Evolutionary conservation across 2,329 filamentous ascomycete genomes (phyloP), one percentile per base, ranked within the genome.

Genomic region (Neonectria neomacrospora): DNA sequence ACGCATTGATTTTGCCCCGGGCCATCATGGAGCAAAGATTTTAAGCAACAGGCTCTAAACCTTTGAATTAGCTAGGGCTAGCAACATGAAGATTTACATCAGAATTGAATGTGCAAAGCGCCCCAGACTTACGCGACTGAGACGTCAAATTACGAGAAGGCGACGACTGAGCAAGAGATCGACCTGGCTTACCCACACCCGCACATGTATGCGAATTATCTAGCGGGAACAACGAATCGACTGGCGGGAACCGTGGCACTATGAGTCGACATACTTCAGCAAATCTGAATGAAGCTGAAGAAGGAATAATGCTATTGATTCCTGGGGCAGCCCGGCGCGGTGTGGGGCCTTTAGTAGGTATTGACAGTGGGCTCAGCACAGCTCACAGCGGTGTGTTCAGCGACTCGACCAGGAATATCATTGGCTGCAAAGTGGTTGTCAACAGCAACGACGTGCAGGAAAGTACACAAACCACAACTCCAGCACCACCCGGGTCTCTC

Each of bases 381-480:
- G 34, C 34, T 37, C 34, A 37, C 47, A 52, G 51, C 52, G 56
- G 37, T 28, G 47, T 47, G 42, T 18, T 32, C 50, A 26, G 14
- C 11, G 42, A 16, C n/a, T 14, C 6, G n/a, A 22, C 20, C 23
- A 20, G 9, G 1, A 11, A 11, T 26, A 16, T 28, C 22, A 59
- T 54, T 58, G 55, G 50, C 45, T 30, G 41, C 6, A 22, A 16
- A 7, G 4, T 41, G 58, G 74, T 76, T 76, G 74, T 69, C 72
- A 76, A 26, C 71, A 63, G 76, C 76, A 78, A 78, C 76, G 66
- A 54, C 55, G 53, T 54, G 28, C 58, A 23, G 22, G 61, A 74
- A 77, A 76, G 74, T 78, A 78, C 75, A 78, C 76, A 78, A 77
- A 77, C 69, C 68, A 72, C 58, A 41, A n/a, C n/a, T 41, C 48